These are phyloP conservation scores for Andrographis paniculata DNA, from an alignment of 305 asterid genomes.

Conservation along the genomic window DNA sequence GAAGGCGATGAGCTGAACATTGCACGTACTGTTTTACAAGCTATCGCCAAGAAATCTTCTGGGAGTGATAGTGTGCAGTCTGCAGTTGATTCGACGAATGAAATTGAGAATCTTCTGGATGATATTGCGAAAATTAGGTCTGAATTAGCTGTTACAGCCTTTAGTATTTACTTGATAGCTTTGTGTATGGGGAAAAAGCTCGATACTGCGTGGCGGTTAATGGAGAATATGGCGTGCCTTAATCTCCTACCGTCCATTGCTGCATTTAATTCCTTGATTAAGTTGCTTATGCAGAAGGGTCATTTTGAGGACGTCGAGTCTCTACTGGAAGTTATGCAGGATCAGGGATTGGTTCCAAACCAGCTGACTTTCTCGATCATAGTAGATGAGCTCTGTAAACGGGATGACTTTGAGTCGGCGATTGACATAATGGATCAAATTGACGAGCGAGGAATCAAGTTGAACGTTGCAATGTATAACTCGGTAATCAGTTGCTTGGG, in stretches of 20 bases:
- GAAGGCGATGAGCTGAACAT: conserved; percentile 37
- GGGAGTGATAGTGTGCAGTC: conserved; percentile 24
- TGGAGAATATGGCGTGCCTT: conserved; percentile 34
- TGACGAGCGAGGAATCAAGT: conserved; percentile 40
- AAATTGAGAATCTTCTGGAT: conserved; percentile 37
- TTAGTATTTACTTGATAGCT: conserved; percentile 49
- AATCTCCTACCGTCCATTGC: conserved; percentile 34
- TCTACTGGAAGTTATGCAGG: conserved; percentile 41
- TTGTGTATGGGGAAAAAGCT: conserved; percentile 38
- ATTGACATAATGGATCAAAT: conserved; percentile 37
- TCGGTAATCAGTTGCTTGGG: conserved; percentile 45
- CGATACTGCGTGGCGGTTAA: conserved; percentile 30
- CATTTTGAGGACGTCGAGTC: conserved; percentile 30
- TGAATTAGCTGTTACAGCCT: conserved; percentile 29
- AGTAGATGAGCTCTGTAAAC: conserved; percentile 38
- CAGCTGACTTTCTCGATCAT: conserved; percentile 34
- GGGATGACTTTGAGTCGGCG: conserved; percentile 36
- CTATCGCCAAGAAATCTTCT: conserved; percentile 39
- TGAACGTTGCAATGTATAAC: conserved; percentile 37
- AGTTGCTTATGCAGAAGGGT: conserved; percentile 41
- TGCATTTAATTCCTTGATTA: conserved; percentile 49
- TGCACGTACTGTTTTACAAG: conserved; percentile 36
- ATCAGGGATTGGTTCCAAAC: conserved; percentile 39
- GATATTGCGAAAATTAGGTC: conserved; percentile 26
- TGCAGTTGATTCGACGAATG: conserved; percentile 21